Evolutionary conservation across 371 early-diverging fungal species (phyloP).

Genomic region (Mucor mucedo): DNA sequence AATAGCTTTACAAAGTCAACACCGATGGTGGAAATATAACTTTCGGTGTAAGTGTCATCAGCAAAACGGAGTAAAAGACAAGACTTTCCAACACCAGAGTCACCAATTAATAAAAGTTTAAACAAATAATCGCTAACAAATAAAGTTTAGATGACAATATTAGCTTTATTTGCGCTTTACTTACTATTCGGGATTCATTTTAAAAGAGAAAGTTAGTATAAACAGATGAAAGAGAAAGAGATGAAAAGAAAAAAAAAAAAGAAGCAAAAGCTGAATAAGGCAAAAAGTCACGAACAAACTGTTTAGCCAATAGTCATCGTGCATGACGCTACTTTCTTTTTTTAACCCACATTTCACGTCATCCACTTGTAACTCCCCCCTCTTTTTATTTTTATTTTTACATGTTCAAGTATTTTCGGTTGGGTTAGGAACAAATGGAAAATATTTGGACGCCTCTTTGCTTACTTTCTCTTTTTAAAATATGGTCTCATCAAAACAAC

Average conservation of each 20-base stretch:
- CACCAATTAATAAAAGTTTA: slow-evolving; percentile 98
- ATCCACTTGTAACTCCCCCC: neutral
- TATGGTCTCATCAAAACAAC: too few relatives aligned
- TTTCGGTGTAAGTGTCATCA: slow-evolving; percentile 98
- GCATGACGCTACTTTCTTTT: slow-evolving; percentile 1
- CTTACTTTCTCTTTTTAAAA: too few relatives aligned
- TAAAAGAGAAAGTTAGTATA: neutral
- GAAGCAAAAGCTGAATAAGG: slow-evolving; percentile 2
- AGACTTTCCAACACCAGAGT: slow-evolving; percentile 99
- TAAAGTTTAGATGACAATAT: slow-evolving; percentile 4
- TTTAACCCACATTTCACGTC: neutral
- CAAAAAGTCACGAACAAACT: slow-evolving; percentile 4
- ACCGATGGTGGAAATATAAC: slow-evolving; percentile 99
- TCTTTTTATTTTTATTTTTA: neutral
- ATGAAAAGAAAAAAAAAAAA: neutral
- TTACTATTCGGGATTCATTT: slow-evolving; percentile 53
- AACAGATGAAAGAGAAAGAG: slow-evolving; percentile 1
- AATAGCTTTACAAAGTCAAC: slow-evolving; percentile 83
- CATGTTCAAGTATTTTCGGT: too few relatives aligned
- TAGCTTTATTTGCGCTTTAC: slow-evolving; percentile 7
- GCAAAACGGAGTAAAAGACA: slow-evolving; percentile 98
- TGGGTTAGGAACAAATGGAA: too few relatives aligned
- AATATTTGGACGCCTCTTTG: too few relatives aligned
- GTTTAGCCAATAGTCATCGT: slow-evolving; percentile 2
- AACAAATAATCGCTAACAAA: slow-evolving; percentile 92